Percentiles rank a stretch among this genome's conserved stretches.
Conservation (phyloP, 75 land plant genomes). For the Cryptomeria japonica region DNA sequence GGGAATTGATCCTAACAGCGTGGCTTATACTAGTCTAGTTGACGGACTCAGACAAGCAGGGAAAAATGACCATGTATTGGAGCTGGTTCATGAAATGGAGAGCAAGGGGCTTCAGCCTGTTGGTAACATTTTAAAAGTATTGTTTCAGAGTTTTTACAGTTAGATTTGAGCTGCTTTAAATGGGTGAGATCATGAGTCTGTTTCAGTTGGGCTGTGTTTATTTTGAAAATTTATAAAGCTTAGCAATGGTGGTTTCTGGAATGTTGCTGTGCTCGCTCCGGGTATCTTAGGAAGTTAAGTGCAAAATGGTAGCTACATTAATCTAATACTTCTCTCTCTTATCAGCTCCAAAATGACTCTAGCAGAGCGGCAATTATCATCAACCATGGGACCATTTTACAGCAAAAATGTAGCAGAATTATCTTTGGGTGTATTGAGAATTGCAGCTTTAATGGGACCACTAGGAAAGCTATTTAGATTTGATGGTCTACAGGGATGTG, state of each 20-base stretch:
- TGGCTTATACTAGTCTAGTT: slow-evolving; percentile 34
- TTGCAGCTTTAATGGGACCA: no score
- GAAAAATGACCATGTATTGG: slow-evolving; percentile 10
- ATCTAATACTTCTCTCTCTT: background rate
- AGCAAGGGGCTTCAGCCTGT: slow-evolving; percentile 27
- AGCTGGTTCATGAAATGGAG: slow-evolving; percentile 20
- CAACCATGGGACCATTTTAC: background rate
- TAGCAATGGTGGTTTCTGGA: background rate
- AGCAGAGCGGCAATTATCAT: background rate
- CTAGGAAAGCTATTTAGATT: no score
- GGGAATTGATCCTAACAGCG: slow-evolving; percentile 26
- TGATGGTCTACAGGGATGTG: no score
- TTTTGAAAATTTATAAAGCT: background rate
- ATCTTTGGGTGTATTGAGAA: no score
- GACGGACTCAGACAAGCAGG: slow-evolving; percentile 27
- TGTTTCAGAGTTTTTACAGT: slow-evolving; percentile 16
- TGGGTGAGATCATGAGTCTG: background rate
- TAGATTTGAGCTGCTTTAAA: background rate
- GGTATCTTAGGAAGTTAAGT: no score
- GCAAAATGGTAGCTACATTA: background rate
- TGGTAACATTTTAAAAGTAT: slow-evolving; percentile 19
- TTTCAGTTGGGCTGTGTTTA: background rate
- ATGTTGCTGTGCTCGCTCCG: background rate
- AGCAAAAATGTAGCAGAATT: no score
- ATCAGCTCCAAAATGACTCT: background rate